Evolutionary conservation across 257 asterid species (phyloP).

Genomic region (Solanum piurae): DNA sequence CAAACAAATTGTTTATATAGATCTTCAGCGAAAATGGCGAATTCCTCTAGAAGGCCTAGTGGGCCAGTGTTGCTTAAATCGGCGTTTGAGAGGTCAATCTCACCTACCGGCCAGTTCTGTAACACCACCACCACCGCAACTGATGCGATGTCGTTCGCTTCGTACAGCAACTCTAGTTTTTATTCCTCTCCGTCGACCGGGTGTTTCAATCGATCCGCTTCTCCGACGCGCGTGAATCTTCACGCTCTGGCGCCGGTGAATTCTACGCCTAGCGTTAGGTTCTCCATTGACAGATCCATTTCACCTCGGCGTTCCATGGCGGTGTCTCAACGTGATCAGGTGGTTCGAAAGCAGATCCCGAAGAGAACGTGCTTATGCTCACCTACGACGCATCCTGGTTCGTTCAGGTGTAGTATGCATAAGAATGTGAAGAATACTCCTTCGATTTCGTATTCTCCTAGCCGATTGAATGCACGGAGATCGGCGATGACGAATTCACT

Average conservation of each 20-base stretch:
- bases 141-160: constrained; percentile 30
- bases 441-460: constrained; percentile 44
- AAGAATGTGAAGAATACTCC: constrained; percentile 28
- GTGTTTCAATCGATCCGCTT: constrained; percentile 46
- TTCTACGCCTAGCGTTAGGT: constrained; percentile 56
- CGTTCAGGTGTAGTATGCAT: constrained; percentile 82
- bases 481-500: constrained; percentile 92
- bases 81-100: constrained; percentile 29
- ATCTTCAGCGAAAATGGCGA: constrained; percentile 19
- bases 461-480: constrained; percentile 66
- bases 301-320: constrained; percentile 62
- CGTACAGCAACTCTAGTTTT: constrained; percentile 38
- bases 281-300: constrained; percentile 64
- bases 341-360: constrained; percentile 42
- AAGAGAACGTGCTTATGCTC: constrained; percentile 86
- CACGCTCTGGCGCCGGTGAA: constrained; percentile 50
- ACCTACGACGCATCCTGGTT: constrained; percentile 85
- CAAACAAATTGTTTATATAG: background rate
- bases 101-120: constrained; percentile 31
- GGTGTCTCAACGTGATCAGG: constrained; percentile 44
- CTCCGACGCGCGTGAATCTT: constrained; percentile 79
- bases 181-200: constrained; percentile 27
- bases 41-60: constrained; percentile 52
- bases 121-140: constrained; percentile 15
- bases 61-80: constrained; percentile 29